Conservation (phyloP, 2,329 filamentous ascomycete genomes). For the Aspergillus neoniger region DNA sequence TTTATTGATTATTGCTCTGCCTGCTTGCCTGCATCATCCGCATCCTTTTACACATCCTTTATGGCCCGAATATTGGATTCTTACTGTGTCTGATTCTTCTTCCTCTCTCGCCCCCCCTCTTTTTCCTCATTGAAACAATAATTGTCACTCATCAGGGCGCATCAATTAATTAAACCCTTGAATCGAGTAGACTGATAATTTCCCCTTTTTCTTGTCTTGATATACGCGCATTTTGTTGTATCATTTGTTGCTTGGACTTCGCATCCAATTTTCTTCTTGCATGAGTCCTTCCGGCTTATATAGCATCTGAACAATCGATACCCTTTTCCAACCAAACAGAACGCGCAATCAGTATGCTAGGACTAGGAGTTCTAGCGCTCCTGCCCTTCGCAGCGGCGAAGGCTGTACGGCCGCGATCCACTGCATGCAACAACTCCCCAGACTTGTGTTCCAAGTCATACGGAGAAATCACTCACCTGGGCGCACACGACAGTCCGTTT, state of each 20-base stretch:
- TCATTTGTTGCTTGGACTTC: not conserved
- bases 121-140: not conserved
- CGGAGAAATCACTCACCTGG: slow-evolving; percentile 75
- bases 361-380: slow-evolving; percentile 31
- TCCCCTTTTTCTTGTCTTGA: not conserved
- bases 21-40: not conserved
- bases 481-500: slow-evolving; percentile 74
- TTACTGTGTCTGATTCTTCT: not conserved
- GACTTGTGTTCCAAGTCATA: slow-evolving; percentile 70
- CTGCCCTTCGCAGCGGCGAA: slow-evolving; percentile 32
- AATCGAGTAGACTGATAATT: not conserved
- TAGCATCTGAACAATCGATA: not conserved
- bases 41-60: not conserved
- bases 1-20: slow-evolving; percentile 1
- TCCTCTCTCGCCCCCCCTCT: not conserved
- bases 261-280: not conserved
- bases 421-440: slow-evolving; percentile 79
- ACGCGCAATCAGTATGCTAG: slow-evolving; percentile 29
- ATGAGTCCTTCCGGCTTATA: not conserved
- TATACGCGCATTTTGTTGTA: not conserved
- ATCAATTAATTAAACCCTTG: not conserved
- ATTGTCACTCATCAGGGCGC: not conserved
- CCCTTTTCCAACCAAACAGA: not conserved
- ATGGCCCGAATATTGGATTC: not conserved
- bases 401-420: slow-evolving; percentile 34